Percentiles rank a stretch among this genome's conserved stretches.
phyloP scores from a whole-genome alignment of 1,284 basidiomycete genomes.

The Omphalotus olearius region DNA sequence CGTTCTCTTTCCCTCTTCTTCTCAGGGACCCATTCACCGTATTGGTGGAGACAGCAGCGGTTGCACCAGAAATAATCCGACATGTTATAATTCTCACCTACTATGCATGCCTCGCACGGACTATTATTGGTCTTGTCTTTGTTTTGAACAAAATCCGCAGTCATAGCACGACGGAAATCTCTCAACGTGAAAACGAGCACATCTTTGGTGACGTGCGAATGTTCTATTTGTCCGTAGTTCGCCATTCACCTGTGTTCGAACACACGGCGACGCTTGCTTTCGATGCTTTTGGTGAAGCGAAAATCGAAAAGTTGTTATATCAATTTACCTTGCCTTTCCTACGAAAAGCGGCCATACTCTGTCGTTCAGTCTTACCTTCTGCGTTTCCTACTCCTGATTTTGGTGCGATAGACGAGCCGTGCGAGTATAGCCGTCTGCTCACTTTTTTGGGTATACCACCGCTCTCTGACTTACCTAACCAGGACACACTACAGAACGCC shows the following conservation, averaged over 20 bases:
- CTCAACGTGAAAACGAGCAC: slow-evolving; percentile 49
- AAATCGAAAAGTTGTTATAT: slow-evolving; percentile 86
- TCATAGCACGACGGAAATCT: slow-evolving; percentile 39
- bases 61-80: slow-evolving; percentile 83
- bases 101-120: slow-evolving; percentile 83
- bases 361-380: slow-evolving; percentile 68
- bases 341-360: slow-evolving; percentile 86
- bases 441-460: slow-evolving; percentile 73
- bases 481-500: slow-evolving; percentile 79
- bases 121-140: slow-evolving; percentile 79
- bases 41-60: slow-evolving; percentile 83
- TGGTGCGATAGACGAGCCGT: slow-evolving; percentile 30
- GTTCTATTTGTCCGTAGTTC: slow-evolving; percentile 81
- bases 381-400: slow-evolving; percentile 49
- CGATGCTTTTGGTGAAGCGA: slow-evolving; percentile 72
- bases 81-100: slow-evolving; percentile 84
- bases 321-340: slow-evolving; percentile 91
- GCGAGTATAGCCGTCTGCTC: slow-evolving; percentile 83
- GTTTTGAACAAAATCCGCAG: slow-evolving; percentile 68
- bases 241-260: slow-evolving; percentile 76
- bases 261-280: slow-evolving; percentile 74
- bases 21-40: slow-evolving; percentile 85
- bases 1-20: slow-evolving; percentile 76
- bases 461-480: slow-evolving; percentile 70
- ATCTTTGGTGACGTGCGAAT: slow-evolving; percentile 79